Base-by-base conservation (phyloP, 768 basidiomycete species). In the Collybia mongolica region DNA sequence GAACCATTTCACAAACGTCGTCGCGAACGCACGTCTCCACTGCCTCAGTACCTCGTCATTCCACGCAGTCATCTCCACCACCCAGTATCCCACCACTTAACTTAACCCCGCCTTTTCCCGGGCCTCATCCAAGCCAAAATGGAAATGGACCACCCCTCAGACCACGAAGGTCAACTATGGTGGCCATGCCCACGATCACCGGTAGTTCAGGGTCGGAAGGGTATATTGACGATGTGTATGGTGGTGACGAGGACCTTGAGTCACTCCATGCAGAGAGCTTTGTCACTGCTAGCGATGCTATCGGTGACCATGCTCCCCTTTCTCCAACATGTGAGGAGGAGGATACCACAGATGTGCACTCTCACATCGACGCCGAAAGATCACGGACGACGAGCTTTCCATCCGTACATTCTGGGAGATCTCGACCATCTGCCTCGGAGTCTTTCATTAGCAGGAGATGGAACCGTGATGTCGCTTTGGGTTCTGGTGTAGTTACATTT, bases 1-100 rank as follows among this genome's bases (percentile, higher is more conserved):
- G 86, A 28, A 83, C 86, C 5, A 70, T 78, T 38, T 86, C 84
- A 20, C 75, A 85, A 51, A 79, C 77, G 1, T 88, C 86, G 1
- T 82, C 82, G 14, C 75, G 75, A 39, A 84, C 81, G 1, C 78
- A 84, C 49, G 64, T 72, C 29, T 81, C 82, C 3, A 67, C 68
- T 12, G 58, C 58, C 12, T 77, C 73, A 14, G 11, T 61, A 14
- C 46, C 53, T 32, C 54, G 56, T 32, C 54, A 51, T 39, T 44
- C 53, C 18, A 36, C 51, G 8, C 37, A 23, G 29, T 39, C 55
- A 39, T 38, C 44, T 59, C 64, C 51, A 59, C 71, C 18, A 3
- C 82, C 83, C 0, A 67, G 65, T 17, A 81, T 88, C 36, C 81
- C 83, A 3, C 80, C 83, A 3, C 65, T 86, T 28, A 83, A 86